Evolutionary conservation across 805 yeast species (phyloP), one percentile per base, ranked within the genome.

Genomic region (Candida insectalens): DNA sequence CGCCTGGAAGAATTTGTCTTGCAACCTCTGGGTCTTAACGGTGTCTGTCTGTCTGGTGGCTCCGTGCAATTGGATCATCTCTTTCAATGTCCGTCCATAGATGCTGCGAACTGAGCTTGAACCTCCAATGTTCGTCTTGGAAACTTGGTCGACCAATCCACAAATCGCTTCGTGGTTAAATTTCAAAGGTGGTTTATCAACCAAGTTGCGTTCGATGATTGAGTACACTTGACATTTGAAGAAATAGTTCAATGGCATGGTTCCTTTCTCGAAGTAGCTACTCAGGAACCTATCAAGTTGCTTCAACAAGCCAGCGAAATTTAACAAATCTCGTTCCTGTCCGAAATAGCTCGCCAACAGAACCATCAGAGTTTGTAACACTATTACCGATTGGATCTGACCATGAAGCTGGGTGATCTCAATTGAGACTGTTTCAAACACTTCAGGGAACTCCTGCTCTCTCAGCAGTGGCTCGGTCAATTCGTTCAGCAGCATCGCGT

Each of bases 101-200:
- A 47, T 40, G 3, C 46, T 42, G 21, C 36, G 40, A 17, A 47
- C 30, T 2, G 49, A 39, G 23, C 19, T 41, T 5, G 40, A 43
- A 6, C 35, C 32, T 4, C 48, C 46, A 21, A 43, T 43, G 20
- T 31, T 45, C 16, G 37, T 42, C 27, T 41, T 45, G 14, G 42
- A 42, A 9, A 34, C 29, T 29, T 46, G 50, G 5, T 41, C 42
- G 10, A 48, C 37, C 18, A 48, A 35, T 5, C 45, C 43, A 25
- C 32, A 9, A 0, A 45, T 27, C 19, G 32, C 40, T 16, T 40
- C 38, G 15, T 30, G 27, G 36, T 46, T 47, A 12, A 46, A 26
- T 22, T 46, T 41, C 21, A 32, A 16, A n/a, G n/a, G n/a, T n/a
- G n/a, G n/a, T n/a, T n/a, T 3, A 29, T 18, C 12, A 8, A 9